Percentiles rank a stretch among this genome's conserved stretches.
These are phyloP conservation scores for Mallotus repandus DNA, from an alignment of 441 rosid species.

Conservation along the genomic window DNA sequence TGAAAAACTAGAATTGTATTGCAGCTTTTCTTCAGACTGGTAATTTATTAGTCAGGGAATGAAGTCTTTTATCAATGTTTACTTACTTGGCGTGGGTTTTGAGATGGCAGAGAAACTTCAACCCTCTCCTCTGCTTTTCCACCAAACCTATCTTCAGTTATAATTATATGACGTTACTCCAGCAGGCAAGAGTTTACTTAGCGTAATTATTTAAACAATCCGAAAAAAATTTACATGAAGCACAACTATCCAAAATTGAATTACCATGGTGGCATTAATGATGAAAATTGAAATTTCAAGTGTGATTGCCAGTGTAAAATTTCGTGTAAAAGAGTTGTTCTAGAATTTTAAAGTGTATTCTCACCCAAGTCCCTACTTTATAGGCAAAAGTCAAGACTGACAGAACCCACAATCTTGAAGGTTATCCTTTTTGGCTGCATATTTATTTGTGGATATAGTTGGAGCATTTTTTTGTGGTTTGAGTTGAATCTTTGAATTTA, in stretches of 20 bases:
- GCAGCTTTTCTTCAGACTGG: neutral
- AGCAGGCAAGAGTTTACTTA: neutral
- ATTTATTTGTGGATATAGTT: neutral
- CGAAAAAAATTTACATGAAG: neutral
- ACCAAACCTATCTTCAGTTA: constrained; percentile 14
- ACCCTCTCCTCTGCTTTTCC: constrained; percentile 60
- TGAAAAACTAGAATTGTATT: neutral
- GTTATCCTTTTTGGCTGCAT: neutral
- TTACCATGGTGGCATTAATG: neutral
- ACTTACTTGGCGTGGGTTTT: constrained; percentile 24
- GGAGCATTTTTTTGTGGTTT: neutral
- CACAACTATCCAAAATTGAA: neutral
- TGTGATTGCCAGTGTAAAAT: neutral
- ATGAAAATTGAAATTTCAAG: neutral
- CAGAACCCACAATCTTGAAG: neutral
- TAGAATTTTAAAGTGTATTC: neutral
- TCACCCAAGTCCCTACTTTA: neutral
- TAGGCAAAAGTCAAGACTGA: neutral
- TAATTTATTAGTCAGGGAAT: constrained; percentile 8
- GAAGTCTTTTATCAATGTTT: constrained; percentile 1
- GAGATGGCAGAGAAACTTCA: constrained; percentile 97
- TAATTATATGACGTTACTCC: neutral
- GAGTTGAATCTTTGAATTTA: neutral
- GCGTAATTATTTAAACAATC: neutral
- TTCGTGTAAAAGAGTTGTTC: neutral